Conservation (phyloP, 108 stramenopile species). For the Cylindrotheca closterium region DNA sequence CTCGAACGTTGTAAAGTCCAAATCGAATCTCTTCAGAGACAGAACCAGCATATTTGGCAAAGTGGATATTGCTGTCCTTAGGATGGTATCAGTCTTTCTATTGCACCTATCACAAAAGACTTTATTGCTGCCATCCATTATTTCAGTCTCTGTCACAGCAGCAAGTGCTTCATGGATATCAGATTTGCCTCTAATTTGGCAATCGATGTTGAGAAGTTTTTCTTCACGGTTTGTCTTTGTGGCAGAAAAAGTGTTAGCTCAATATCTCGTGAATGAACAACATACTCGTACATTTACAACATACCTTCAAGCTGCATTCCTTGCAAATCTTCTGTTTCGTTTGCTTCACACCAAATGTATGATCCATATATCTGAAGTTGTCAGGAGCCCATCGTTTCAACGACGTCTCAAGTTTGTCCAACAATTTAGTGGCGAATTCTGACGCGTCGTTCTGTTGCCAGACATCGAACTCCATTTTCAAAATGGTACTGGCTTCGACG, state of each 20-base stretch:
- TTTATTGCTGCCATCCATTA: slow-evolving; percentile 98
- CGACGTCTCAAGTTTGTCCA: slow-evolving; percentile 90
- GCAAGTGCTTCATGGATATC: slow-evolving; percentile 93
- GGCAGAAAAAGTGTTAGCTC: background rate
- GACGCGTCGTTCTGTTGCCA: slow-evolving; percentile 99
- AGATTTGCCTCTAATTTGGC: slow-evolving; percentile 91
- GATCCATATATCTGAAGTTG: slow-evolving; percentile 77
- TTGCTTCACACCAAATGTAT: slow-evolving; percentile 82
- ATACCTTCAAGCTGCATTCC: slow-evolving; percentile 88
- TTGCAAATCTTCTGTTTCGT: slow-evolving; percentile 91
- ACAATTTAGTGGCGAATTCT: slow-evolving; percentile 94
- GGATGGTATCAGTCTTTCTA: slow-evolving; percentile 90
- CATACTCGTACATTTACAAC: slow-evolving; percentile 3
- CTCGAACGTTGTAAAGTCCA: slow-evolving; percentile 97
- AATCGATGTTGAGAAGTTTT: slow-evolving; percentile 90
- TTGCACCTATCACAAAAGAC: slow-evolving; percentile 94
- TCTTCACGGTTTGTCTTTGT: slow-evolving; percentile 87
- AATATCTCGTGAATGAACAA: background rate
- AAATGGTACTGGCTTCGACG: slow-evolving; percentile 91
- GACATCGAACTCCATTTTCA: slow-evolving; percentile 96
- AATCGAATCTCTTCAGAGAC: slow-evolving; percentile 96
- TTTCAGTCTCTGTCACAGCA: slow-evolving; percentile 89
- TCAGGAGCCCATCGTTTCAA: slow-evolving; percentile 84
- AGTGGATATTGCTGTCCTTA: slow-evolving; percentile 84
- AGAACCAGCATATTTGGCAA: slow-evolving; percentile 93